Conservation (phyloP, 2,329 filamentous ascomycete genomes). For the Colletotrichum sp. region DNA sequence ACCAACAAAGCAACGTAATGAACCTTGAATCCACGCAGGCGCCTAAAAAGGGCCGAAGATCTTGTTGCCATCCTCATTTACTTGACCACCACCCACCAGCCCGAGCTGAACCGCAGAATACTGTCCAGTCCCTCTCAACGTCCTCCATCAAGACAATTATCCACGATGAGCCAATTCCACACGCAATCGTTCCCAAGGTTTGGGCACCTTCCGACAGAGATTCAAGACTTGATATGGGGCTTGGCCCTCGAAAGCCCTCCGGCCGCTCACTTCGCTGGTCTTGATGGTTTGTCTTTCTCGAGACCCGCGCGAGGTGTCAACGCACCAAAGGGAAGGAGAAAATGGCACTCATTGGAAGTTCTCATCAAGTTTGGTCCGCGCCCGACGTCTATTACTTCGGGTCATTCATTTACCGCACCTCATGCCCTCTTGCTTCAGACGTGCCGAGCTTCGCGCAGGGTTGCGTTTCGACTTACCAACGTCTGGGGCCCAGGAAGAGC, state of each 20-base stretch:
- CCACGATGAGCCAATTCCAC: not conserved
- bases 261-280: not conserved
- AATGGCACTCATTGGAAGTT: not conserved
- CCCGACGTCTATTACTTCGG: not conserved
- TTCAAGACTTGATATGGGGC: not conserved
- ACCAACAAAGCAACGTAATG: not conserved
- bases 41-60: fast-evolving
- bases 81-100: fast-evolving
- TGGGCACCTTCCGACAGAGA: not conserved
- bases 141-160: not conserved
- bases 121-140: not conserved
- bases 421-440: not conserved
- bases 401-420: not conserved
- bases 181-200: not conserved
- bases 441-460: not conserved
- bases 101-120: not conserved
- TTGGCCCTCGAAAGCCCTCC: not conserved
- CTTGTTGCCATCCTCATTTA: not conserved
- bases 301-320: fast-evolving
- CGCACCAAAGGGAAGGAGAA: not conserved
- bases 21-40: not conserved
- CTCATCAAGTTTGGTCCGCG: not conserved
- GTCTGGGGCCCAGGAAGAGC: not conserved
- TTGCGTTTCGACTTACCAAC: not conserved
- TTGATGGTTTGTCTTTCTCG: not conserved